Base-by-base conservation (phyloP, 2,329 filamentous ascomycete genomes). In the Penicillium sp. region DNA sequence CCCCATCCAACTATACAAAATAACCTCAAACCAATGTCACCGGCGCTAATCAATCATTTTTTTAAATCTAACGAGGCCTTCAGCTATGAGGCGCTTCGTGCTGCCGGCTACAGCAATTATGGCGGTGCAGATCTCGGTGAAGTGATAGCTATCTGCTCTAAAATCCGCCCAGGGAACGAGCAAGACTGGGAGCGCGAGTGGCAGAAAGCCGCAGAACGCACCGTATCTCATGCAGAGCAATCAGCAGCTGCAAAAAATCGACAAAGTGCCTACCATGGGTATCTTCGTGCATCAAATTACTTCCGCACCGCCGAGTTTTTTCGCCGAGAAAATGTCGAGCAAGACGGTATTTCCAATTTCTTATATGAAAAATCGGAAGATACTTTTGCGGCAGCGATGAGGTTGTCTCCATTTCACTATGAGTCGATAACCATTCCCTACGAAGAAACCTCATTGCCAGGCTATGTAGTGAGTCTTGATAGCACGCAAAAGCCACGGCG, bases 231-330 rank as follows among this genome's bases (percentile, higher is more conserved):
- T n/a, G 59, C 59, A 18, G 44, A 46, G 21, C 33, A 57, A 3
- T 50, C 52, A 2, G 16, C 43, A 11, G 44, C 48, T 10, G 45
- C 46, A n/a, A 55, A 54, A 16, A 56, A 62, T 37, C 46, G 48
- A 10, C 18, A 49, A 10, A 56, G 55, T 16, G 60, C 60, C n/a
- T 46, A 44, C 13, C 52, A 60, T 2, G 55, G 51, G 8, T 60
- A 50, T 36, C 58, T 62, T 5, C 60, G 60, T 16, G 57, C 58
- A 11, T 58, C 60, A 3, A 62, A 59, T 23, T 62, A 62, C 48
- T 62, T 56, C 51, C 60, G 58, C 10, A 57, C 60, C 1, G 58
- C 60, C 13, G 53, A 60, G 40, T 62, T 58, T 44, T 60, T 59
- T 21, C 46, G 50, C 1, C 37, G 31, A 26, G 55, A 60, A 26